Base-by-base conservation (phyloP, 495 filamentous ascomycete species). In the Friedmanniomyces endolithicus region DNA sequence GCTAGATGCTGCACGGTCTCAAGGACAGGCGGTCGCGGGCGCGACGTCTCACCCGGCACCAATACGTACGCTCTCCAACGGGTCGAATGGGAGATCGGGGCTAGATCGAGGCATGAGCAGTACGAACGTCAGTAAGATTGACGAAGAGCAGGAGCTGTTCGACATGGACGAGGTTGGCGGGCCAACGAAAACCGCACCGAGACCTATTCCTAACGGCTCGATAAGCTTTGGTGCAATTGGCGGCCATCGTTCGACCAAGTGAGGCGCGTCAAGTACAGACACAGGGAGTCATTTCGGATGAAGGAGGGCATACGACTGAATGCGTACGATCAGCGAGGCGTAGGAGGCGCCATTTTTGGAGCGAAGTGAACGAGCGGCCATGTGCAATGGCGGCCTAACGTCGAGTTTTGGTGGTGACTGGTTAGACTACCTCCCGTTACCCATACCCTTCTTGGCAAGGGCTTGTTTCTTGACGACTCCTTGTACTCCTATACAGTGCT, bases 141-240 rank as follows among this genome's bases (percentile, higher is more conserved):
- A 56, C 25, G 62, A 71, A 24, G 67, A 71, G 58, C 65, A 66
- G 52, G 69, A 64, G 1, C 59, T 71, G 33, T 71, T 71, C 52
- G 64, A 60, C 39, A 71, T 71, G 69, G 68, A 70, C 24, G 67
- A 66, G 37, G 59, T 68, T 22, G 54, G 48, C 39, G 49, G 23
- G 4, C 29, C 44, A 9, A 24, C 52, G 1, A 39, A 29, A 16
- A n/a, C 17, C 11, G 22, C 19, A 14, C 47, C 45, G 14, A 25
- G 47, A 31, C 40, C 54, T 12, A 27, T 56, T 7, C 39, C 54
- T 16, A 56, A 51, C 19, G 57, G 57, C 20, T 53, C 50, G 31
- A 43, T 9, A 0, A 45, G 57, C 9, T 60, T 48, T 29, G 48
- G 52, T 45, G 53, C 58, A 1, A 61, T 61, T 41, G 58, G 58